Percentiles rank a stretch among this genome's conserved stretches.
Conservation (phyloP, 2,329 filamentous ascomycete species). For the Hypoxylon sp. region DNA sequence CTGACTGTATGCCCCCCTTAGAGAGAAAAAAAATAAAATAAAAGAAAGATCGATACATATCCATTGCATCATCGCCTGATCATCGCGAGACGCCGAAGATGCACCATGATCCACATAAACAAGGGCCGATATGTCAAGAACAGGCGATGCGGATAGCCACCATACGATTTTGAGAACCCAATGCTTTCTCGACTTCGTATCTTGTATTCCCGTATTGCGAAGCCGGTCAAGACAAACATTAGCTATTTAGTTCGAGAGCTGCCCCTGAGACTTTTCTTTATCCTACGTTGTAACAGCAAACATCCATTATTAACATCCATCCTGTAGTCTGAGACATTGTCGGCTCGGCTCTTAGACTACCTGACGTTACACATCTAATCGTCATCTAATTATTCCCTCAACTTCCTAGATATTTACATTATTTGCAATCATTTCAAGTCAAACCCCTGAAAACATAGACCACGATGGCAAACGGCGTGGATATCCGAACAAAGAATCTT, state of each 20-base stretch:
- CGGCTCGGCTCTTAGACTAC: slow-evolving; percentile 11
- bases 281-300: slow-evolving; percentile 9
- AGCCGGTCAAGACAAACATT: slow-evolving; percentile 21
- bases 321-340: slow-evolving; percentile 11
- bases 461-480: slow-evolving; percentile 50
- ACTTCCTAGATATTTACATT: slow-evolving; percentile 19
- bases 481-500: slow-evolving; percentile 61
- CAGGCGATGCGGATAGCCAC: slow-evolving; percentile 39
- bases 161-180: slow-evolving; percentile 36
- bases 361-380: slow-evolving; percentile 13
- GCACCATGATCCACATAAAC: slow-evolving; percentile 42
- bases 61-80: slow-evolving; percentile 47
- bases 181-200: slow-evolving; percentile 30
- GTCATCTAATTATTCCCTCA: slow-evolving; percentile 16
- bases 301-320: neutral
- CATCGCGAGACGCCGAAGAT: slow-evolving; percentile 45
- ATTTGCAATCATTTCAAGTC: neutral
- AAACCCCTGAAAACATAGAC: neutral
- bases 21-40: neutral
- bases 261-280: slow-evolving; percentile 19
- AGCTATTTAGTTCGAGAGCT: slow-evolving; percentile 28
- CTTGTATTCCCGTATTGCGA: slow-evolving; percentile 14
- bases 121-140: slow-evolving; percentile 40
- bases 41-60: slow-evolving; percentile 17
- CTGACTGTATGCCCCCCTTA: slow-evolving; percentile 4